Evolutionary conservation across 2,329 filamentous ascomycete species (phyloP), one percentile per base, ranked within the genome.

Genomic region (Coniochaeta ligniaria): DNA sequence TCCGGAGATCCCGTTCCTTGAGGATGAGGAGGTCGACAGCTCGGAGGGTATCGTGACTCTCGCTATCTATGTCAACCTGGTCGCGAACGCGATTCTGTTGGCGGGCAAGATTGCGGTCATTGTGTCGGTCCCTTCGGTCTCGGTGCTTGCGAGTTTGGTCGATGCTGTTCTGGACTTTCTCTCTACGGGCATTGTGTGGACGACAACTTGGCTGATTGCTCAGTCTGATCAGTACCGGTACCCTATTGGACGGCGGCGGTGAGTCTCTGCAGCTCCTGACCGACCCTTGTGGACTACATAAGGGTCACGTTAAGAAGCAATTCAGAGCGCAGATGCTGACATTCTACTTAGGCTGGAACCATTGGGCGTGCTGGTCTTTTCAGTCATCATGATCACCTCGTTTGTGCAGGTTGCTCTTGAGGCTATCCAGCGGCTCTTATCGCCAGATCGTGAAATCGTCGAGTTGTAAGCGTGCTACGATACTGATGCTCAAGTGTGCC

Each of bases 11-110:
- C 89, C 88, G 8, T 88, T 86, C 72, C 83, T 90, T 60, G 88
- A 90, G 61, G 89, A 92, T 64, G 88, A 88, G 61, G 82, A 83
- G 24, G 66, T 92, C 2, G 89, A 92, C 69, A 91, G 87, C 64
- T 81, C 86, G 56, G 87, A 88, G 62, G 85, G 83, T 17, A 84
- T 96, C 57, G 92, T 97, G 57, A 89, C 87, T n/a, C 70, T 95
- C 22, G 93, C 94, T 47, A 95, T 98, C 68, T 94, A 92, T 72
- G 76, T 96, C 72, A 96, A 96, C 71, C 83, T 96, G 57, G 75
- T 83, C 24, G 92, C 92, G 61, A 96, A 96, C 70, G 79, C 85
- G 2, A 76, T 91, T 50, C 80, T 96, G 1, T 81, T 96, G 3
- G 82, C 83, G 7, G 85, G 91, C 62, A 96, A 96, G 72, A 83